Percentiles rank a stretch among this genome's conserved stretches.
Conservation (phyloP, 1,284 basidiomycete genomes). For the Cutaneotrichosporon dermatis region DNA sequence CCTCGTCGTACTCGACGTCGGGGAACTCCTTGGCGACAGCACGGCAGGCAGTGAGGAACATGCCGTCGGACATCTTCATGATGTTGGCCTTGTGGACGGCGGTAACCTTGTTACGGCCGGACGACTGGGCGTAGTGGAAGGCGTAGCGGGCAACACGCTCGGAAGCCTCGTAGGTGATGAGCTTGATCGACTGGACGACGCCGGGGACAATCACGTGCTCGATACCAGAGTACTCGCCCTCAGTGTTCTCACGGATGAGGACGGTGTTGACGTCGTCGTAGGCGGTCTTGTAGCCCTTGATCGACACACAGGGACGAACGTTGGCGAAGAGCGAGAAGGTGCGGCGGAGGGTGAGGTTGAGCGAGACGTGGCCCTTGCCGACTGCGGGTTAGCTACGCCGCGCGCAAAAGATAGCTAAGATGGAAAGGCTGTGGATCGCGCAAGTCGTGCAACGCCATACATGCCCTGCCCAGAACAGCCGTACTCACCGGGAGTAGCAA, state of each 20-base stretch:
- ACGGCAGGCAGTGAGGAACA: conserved; percentile 98
- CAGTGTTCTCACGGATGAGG: conserved; percentile 98
- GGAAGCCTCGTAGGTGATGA: conserved; percentile 98
- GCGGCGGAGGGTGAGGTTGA: conserved; percentile 93
- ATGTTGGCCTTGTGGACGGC: conserved; percentile 99
- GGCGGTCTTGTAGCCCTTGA: conserved; percentile 95
- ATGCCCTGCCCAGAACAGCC: no score
- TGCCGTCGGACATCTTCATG: conserved; percentile 99
- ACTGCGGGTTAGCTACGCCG: conserved; percentile 54
- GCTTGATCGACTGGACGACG: conserved; percentile 99
- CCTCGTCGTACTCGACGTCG: conserved; percentile 89
- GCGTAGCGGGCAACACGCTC: conserved; percentile 98
- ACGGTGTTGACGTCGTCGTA: conserved; percentile 99
- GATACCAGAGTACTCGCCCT: conserved; percentile 99
- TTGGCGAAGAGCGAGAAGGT: conserved; percentile 99
- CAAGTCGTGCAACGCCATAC: no score
- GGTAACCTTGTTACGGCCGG: conserved; percentile 86
- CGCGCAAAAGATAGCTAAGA: no score
- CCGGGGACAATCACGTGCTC: conserved; percentile 97
- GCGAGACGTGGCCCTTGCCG: conserved; percentile 97
- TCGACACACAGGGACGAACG: conserved; percentile 92
- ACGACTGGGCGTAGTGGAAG: conserved; percentile 91
- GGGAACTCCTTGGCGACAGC: conserved; percentile 96
- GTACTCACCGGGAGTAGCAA: conserved; percentile 81
- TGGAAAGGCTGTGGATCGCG: no score